phyloP scores from a whole-genome alignment of 208 protist species.

The Porcisia hertigi region DNA sequence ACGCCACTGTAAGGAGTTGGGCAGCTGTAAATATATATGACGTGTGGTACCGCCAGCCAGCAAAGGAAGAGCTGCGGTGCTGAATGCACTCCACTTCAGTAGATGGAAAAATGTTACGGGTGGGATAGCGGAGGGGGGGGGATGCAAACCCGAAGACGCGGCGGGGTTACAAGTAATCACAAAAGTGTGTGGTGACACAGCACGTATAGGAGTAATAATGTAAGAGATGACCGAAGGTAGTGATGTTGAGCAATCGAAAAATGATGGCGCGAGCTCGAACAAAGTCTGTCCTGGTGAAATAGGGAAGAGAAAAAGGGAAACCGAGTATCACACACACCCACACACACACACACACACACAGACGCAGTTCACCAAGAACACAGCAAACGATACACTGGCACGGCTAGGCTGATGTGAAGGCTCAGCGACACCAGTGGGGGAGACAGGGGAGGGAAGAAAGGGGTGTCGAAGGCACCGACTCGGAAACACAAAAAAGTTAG shows the following conservation, averaged over 20 bases:
- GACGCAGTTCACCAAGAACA: neutral
- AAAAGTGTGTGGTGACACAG: too few relatives aligned
- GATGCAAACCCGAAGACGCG: neutral
- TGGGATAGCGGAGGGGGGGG: neutral
- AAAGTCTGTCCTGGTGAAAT: neutral
- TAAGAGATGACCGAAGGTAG: neutral
- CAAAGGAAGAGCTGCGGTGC: neutral
- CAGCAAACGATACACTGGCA: neutral
- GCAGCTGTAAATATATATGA: too few relatives aligned
- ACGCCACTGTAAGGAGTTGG: too few relatives aligned
- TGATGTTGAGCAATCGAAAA: neutral
- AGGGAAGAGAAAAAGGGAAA: constrained; percentile 7
- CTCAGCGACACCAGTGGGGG: too few relatives aligned
- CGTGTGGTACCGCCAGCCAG: neutral
- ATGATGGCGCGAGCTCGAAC: too few relatives aligned
- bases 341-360: neutral
- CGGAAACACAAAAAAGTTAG: too few relatives aligned
- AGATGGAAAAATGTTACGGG: too few relatives aligned
- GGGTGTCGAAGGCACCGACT: too few relatives aligned
- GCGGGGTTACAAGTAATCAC: too few relatives aligned
- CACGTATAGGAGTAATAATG: neutral
- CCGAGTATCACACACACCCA: neutral
- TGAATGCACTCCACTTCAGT: too few relatives aligned
- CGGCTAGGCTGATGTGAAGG: neutral
- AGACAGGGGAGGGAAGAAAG: too few relatives aligned